Evolutionary conservation across 768 basidiomycete genomes (phyloP).

Genomic region (Trametes elegans): DNA sequence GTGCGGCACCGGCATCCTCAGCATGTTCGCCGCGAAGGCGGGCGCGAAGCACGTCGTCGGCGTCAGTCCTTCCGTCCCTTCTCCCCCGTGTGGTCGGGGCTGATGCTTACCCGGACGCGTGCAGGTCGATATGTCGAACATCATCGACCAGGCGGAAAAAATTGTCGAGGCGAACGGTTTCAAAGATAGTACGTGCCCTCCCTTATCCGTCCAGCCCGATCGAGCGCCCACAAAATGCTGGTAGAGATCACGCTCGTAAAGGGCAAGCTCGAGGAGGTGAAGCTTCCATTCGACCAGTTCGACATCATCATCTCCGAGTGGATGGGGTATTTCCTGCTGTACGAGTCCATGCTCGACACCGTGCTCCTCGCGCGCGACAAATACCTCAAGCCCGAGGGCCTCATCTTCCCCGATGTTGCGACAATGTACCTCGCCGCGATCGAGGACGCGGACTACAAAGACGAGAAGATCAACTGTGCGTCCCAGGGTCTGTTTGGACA

Average conservation of each 20-base stretch:
- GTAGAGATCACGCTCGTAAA: conserved; percentile 93
- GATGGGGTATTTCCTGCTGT: conserved; percentile 99
- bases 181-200: conserved; percentile 74
- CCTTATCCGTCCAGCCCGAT: neutral
- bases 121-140: conserved; percentile 99
- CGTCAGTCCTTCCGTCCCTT: conserved; percentile 42
- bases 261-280: conserved; percentile 94
- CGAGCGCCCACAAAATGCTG: neutral
- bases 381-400: conserved; percentile 87
- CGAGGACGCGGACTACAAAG: conserved; percentile 99
- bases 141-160: conserved; percentile 97
- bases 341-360: conserved; percentile 99
- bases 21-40: conserved; percentile 97
- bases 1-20: conserved; percentile 96
- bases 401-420: conserved; percentile 95
- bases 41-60: conserved; percentile 94
- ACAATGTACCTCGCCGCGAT: conserved; percentile 93
- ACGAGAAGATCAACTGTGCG: conserved; percentile 99
- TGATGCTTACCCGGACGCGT: neutral
- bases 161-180: conserved; percentile 97
- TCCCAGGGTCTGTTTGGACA: conserved; percentile 22
- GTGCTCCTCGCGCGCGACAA: conserved; percentile 96
- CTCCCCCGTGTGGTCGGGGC: neutral
- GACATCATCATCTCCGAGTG: conserved; percentile 99
- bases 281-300: conserved; percentile 85